Conservation (phyloP, 2,329 filamentous ascomycete species). For the Fusarium virguliforme region DNA sequence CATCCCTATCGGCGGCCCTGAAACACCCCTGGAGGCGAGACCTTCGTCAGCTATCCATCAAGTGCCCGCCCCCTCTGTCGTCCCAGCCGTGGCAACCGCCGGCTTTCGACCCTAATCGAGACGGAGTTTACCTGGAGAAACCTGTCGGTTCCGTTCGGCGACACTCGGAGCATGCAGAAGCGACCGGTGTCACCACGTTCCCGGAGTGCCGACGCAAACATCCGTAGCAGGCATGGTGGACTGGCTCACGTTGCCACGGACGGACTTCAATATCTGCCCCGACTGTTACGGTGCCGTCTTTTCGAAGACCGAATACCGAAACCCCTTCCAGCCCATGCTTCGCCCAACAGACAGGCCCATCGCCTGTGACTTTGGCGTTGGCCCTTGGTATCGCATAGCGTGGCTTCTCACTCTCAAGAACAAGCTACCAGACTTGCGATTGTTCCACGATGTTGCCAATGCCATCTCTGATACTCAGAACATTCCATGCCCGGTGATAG, state of each 20-base stretch:
- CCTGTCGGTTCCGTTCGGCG: slow-evolving; percentile 66
- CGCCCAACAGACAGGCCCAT: slow-evolving; percentile 72
- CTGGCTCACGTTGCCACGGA: slow-evolving; percentile 84
- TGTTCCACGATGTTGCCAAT: slow-evolving; percentile 79
- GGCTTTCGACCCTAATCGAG: slow-evolving; percentile 61
- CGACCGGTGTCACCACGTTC: slow-evolving; percentile 62
- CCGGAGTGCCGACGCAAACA: slow-evolving; percentile 79
- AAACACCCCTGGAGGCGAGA: slow-evolving; percentile 45
- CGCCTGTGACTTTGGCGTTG: slow-evolving; percentile 83
- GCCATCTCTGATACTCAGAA: slow-evolving; percentile 66
- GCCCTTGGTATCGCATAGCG: slow-evolving; percentile 86
- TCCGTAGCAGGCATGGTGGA: slow-evolving; percentile 76
- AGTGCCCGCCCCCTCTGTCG: slow-evolving; percentile 37
- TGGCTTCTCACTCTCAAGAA: slow-evolving; percentile 86
- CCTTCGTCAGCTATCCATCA: slow-evolving; percentile 47
- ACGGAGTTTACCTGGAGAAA: slow-evolving; percentile 56
- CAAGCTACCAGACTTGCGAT: slow-evolving; percentile 73
- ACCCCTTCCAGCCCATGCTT: slow-evolving; percentile 73
- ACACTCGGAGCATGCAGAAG: slow-evolving; percentile 64
- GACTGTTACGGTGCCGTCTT: slow-evolving; percentile 83
- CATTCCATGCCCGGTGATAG: slow-evolving; percentile 72
- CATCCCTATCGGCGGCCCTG: slow-evolving; percentile 44
- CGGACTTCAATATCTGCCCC: slow-evolving; percentile 86
- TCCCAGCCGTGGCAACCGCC: slow-evolving; percentile 63
- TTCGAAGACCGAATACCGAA: slow-evolving; percentile 76